Base-by-base conservation (phyloP, 106 monocot genomes). In the Platanthera zijinensis region DNA sequence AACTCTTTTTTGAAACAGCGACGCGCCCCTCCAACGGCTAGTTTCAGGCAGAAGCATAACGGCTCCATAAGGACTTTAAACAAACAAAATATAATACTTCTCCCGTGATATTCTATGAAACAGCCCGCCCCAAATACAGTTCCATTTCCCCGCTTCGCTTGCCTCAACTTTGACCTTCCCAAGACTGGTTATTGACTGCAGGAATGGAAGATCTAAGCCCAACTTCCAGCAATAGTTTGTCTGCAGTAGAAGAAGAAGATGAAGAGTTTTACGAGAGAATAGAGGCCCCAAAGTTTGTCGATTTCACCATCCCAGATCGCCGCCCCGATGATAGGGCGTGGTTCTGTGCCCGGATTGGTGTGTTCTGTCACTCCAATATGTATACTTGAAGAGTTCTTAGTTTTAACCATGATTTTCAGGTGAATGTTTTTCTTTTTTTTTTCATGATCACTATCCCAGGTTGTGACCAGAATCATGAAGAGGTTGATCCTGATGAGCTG, bases 271-370 rank as follows among this genome's bases (percentile, higher is more conserved):
- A 89, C 67, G 95, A 95, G 73, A 83, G 84, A 47, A 87, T 95
- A 48, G 87, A 91, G 72, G 95, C 95, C 1, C 95, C 95, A 21
- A 91, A 91, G 82, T 95, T 84, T 69, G 91, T 95, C 4, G 94
- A 95, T 52, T 84, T 95, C 76, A 89, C 80, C n/a, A 81, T 25
- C 22, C 87, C 85, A 15, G 91, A 95, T 15, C 75, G 39, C 9
- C 83, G 82, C 15, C 83, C 69, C 2, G 89, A 95, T 15, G 82
- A 85, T 32, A 48, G 72, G 8, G 85, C 89, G 52, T 95, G 94
- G 94, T 95, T 95, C 91, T 95, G 94, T 84, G 70, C 75, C n/a
- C 88, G 91, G 10, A 79, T 95, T 67, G 94, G 94, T 95, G 14
- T 83, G 10, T 18, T 19, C 30, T 57, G 49, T 30, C 54, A 50